Evolutionary conservation across 2,329 filamentous ascomycete genomes (phyloP).

Genomic region (Thielaviopsis ethacetica): DNA sequence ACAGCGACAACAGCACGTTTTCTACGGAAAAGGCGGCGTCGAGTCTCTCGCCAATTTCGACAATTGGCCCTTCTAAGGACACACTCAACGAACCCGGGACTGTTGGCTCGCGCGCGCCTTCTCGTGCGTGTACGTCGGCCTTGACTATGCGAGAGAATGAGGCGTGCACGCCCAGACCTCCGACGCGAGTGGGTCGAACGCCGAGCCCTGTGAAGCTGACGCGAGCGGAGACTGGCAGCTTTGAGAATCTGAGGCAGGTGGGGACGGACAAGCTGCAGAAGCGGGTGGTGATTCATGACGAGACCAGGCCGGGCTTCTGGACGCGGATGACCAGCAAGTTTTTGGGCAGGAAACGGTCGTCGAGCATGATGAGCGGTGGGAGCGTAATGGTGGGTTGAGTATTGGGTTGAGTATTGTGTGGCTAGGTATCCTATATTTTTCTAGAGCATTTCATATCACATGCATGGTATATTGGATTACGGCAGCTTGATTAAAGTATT

Average conservation of each 20-base stretch:
- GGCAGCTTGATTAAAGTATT: no score
- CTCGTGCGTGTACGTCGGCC: neutral
- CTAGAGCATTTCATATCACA: no score
- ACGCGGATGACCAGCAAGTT: conserved; percentile 7
- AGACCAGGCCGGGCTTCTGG: conserved; percentile 8
- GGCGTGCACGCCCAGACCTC: conserved; percentile 1
- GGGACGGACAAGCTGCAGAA: neutral
- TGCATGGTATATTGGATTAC: no score
- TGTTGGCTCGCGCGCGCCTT: neutral
- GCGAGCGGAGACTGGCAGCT: neutral
- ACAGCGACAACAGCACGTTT: neutral
- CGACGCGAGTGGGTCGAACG: neutral
- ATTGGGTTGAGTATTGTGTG: no score
- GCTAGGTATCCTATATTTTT: no score
- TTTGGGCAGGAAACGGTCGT: neutral
- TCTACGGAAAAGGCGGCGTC: neutral
- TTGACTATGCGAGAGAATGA: conserved; percentile 4
- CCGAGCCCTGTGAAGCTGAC: neutral
- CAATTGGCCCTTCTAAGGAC: neutral
- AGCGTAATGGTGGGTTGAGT: neutral
- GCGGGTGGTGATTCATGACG: conserved; percentile 4
- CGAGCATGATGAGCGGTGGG: neutral
- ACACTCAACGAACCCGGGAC: neutral
- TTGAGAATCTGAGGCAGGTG: neutral
- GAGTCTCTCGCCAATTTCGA: neutral